Conservation (phyloP, 176 grass and related monocot species). For the Dactylis glomerata region DNA sequence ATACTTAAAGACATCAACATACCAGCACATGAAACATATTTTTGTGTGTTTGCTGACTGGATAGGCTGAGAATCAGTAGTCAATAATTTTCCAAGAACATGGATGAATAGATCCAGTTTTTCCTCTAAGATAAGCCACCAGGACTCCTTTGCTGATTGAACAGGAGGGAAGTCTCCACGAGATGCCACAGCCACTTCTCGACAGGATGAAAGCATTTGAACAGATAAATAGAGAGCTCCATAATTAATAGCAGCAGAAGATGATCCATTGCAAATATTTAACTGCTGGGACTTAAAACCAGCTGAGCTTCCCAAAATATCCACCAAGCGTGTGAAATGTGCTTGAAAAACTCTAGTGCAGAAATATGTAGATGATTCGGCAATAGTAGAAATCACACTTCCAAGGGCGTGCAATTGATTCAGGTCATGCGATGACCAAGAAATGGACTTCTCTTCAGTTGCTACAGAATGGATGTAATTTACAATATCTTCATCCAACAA, state of each 20-base stretch:
- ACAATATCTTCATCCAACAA: slow-evolving; percentile 69
- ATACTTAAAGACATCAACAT: slow-evolving; percentile 28
- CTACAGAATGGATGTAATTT: slow-evolving; percentile 54
- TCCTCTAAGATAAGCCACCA: slow-evolving; percentile 68
- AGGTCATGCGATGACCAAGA: slow-evolving; percentile 35
- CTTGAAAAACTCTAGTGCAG: slow-evolving; percentile 79
- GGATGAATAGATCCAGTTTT: slow-evolving; percentile 35
- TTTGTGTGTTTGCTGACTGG: slow-evolving; percentile 33
- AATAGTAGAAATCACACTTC: slow-evolving; percentile 64
- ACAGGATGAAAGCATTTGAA: slow-evolving; percentile 81
- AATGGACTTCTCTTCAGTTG: slow-evolving; percentile 35
- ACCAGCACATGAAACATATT: slow-evolving; percentile 58
- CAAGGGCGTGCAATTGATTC: slow-evolving; percentile 55
- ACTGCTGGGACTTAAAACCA: slow-evolving; percentile 20
- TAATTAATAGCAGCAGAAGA: slow-evolving; percentile 43
- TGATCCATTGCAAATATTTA: slow-evolving; percentile 29
- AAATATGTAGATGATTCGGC: slow-evolving; percentile 63
- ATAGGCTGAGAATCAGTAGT: slow-evolving; percentile 15
- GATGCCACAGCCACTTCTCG: slow-evolving; percentile 60
- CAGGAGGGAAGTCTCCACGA: slow-evolving; percentile 32
- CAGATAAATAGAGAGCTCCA: slow-evolving; percentile 76
- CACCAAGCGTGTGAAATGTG: slow-evolving; percentile 67
- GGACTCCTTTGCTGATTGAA: slow-evolving; percentile 49
- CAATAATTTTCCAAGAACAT: slow-evolving; percentile 50
- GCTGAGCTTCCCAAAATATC: slow-evolving; percentile 55